Base-by-base conservation (phyloP, 2,329 filamentous ascomycete species). In the Zasmidium citrigriseum region DNA sequence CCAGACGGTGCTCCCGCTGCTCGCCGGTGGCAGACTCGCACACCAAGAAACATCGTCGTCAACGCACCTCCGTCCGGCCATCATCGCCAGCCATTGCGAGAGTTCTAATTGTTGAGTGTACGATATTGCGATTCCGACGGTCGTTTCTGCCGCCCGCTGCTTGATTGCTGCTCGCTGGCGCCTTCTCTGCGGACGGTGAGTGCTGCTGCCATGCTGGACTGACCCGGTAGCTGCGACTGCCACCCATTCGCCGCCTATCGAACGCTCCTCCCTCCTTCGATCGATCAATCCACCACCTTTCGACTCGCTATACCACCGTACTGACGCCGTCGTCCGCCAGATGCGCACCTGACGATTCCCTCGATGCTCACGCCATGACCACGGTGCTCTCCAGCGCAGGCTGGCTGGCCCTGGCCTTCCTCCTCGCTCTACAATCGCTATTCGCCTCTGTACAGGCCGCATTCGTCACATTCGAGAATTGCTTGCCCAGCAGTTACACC, bases 381-480 rank as follows among this genome's bases (percentile, higher is more conserved):
- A 64, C 46, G 55, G 59, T 61, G 63, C 63, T 58, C 49, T 50
- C 59, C 58, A 57, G 59, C 63, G 49, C 59, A 59, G 57, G 50
- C 54, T 46, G 46, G 22, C 47, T 52, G 54, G 44, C 44, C 47
- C 46, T 63, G 23, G 18, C 59, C 56, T 34, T 62, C 20, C 47
- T 58, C 61, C 47, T 65, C 24, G 51, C 64, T 60, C 58, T 80
- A 54, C 61, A 80, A 58, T 53, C 78, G 47, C 59, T 83, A 47
- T 62, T 80, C 9, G 70, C 72, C 46, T 80, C 83, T 9, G 79
- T 76, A 23, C 73, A 78, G 44, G 90, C 89, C 50, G 91, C 86
- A 46, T 84, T 86, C 67, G 78, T 97, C 60, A 80, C 85, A 58
- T 95, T 96, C 75, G 82, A 89, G n/a, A 96, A 97, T 76, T 99